These are phyloP conservation scores for Crotalaria pallida DNA, from an alignment of 306 rosid genomes.

Conservation along the genomic window DNA sequence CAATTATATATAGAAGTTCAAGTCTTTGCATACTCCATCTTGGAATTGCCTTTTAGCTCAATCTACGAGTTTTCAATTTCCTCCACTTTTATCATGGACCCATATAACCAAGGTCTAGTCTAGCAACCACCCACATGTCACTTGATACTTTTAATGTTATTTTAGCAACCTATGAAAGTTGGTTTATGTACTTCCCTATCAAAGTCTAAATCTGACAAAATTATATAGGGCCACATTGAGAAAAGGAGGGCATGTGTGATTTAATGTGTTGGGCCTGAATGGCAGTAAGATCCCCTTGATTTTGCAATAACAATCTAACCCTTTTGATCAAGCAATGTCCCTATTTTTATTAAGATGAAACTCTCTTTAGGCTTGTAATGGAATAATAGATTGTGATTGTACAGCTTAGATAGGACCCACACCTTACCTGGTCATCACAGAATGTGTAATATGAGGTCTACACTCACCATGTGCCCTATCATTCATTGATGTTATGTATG, in stretches of 20 bases:
- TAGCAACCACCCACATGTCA: slow-evolving; percentile 22
- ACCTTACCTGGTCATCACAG: slow-evolving; percentile 32
- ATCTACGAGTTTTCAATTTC: background rate
- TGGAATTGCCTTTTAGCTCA: slow-evolving; percentile 23
- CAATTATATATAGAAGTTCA: slow-evolving; percentile 15
- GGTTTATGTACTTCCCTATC: slow-evolving; percentile 16
- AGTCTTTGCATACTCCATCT: slow-evolving; percentile 17
- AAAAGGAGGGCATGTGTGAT: slow-evolving; percentile 21
- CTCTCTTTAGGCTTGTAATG: slow-evolving; percentile 33
- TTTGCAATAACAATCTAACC: slow-evolving; percentile 22
- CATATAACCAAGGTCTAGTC: slow-evolving; percentile 26
- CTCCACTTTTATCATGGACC: slow-evolving; percentile 4
- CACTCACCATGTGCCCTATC: slow-evolving; percentile 49
- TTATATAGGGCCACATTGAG: slow-evolving; percentile 35
- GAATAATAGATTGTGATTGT: slow-evolving; percentile 48
- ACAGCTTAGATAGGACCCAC: slow-evolving; percentile 50
- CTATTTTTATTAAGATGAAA: slow-evolving; percentile 28
- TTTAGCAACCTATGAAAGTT: slow-evolving; percentile 25
- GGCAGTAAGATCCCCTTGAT: slow-evolving; percentile 39
- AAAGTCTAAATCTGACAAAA: slow-evolving; percentile 9
- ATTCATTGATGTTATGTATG: slow-evolving; percentile 28
- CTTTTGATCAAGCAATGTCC: slow-evolving; percentile 32
- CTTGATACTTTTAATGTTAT: slow-evolving; percentile 29
- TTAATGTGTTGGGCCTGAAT: slow-evolving; percentile 44
- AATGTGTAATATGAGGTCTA: slow-evolving; percentile 28